Percentiles rank a stretch among this genome's conserved stretches.
Conservation (phyloP, 1,139 yeast genomes). For the Kurtzmaniella quercitrusa region DNA sequence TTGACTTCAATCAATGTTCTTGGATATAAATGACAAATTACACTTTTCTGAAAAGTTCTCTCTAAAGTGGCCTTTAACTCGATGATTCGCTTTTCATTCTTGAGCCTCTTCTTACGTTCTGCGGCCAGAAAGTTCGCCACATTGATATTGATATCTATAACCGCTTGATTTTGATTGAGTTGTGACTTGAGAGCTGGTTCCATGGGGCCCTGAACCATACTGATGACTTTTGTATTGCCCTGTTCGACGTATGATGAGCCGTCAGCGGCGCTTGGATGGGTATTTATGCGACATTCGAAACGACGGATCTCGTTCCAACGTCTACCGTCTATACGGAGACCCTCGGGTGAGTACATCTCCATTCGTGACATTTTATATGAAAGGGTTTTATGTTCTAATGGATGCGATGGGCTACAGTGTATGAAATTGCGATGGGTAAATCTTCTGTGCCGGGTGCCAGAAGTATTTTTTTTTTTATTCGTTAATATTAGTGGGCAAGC, state of each 20-base stretch:
- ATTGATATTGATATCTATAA: slow-evolving; percentile 60
- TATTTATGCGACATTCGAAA: slow-evolving; percentile 75
- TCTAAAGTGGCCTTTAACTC: slow-evolving; percentile 75
- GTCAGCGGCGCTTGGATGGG: slow-evolving; percentile 85
- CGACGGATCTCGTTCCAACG: slow-evolving; percentile 90
- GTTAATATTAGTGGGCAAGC: background rate
- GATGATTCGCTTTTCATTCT: slow-evolving; percentile 64
- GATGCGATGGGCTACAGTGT: background rate
- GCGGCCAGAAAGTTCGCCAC: slow-evolving; percentile 80
- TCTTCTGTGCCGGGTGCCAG: too few species aligned
- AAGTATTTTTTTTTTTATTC: background rate
- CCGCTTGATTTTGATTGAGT: slow-evolving; percentile 46
- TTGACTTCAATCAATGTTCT: slow-evolving; percentile 73
- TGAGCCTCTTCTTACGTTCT: slow-evolving; percentile 65
- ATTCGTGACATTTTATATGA: slow-evolving; percentile 47
- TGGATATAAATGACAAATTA: slow-evolving; percentile 73
- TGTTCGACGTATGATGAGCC: slow-evolving; percentile 92
- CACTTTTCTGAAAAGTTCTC: slow-evolving; percentile 76
- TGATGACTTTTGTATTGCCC: slow-evolving; percentile 86
- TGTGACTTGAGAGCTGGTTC: slow-evolving; percentile 62
- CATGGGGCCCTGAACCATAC: slow-evolving; percentile 85
- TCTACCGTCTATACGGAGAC: slow-evolving; percentile 87
- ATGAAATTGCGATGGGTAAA: background rate
- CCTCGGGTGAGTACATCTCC: slow-evolving; percentile 92
- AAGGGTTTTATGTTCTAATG: background rate